Percentiles rank a stretch among this genome's conserved stretches.
These are phyloP conservation scores for Vitellaria paradoxa DNA, from an alignment of 179 eudicot genomes.

Conservation along the genomic window DNA sequence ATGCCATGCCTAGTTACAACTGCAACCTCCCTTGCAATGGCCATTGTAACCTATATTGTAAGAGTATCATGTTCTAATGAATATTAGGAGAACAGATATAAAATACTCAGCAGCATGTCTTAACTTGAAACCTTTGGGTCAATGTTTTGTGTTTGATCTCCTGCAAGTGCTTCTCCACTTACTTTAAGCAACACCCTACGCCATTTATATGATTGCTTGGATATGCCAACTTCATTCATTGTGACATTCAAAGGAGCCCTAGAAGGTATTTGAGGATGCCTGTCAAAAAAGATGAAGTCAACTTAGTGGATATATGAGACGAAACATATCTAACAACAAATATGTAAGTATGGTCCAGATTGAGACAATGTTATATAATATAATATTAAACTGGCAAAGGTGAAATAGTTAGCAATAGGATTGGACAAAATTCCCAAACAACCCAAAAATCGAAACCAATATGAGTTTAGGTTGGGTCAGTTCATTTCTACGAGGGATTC, in stretches of 20 bases:
- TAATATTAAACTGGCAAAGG: too few species aligned
- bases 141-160: slow-evolving; percentile 84
- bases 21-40: slow-evolving; percentile 97
- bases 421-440: too few species aligned
- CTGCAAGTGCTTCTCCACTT: slow-evolving; percentile 98
- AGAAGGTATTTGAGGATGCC: slow-evolving; percentile 35
- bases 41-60: slow-evolving; percentile 76
- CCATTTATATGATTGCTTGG: slow-evolving; percentile 63
- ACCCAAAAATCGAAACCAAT: too few species aligned
- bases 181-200: slow-evolving; percentile 94
- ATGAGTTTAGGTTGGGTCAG: too few species aligned
- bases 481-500: too few species aligned
- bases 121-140: slow-evolving; percentile 76
- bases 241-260: slow-evolving; percentile 42
- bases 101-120: background rate
- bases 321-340: too few species aligned
- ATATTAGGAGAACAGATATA: slow-evolving; percentile 13
- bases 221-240: slow-evolving; percentile 42
- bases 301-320: background rate
- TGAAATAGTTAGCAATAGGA: too few species aligned
- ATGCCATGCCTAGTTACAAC: slow-evolving; percentile 89
- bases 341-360: too few species aligned
- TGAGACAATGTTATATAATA: too few species aligned
- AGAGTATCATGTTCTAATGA: slow-evolving; percentile 8
- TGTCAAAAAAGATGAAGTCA: slow-evolving; percentile 5